phyloP scores from a whole-genome alignment of 306 rosid genomes.

The Leucaena leucocephala region DNA sequence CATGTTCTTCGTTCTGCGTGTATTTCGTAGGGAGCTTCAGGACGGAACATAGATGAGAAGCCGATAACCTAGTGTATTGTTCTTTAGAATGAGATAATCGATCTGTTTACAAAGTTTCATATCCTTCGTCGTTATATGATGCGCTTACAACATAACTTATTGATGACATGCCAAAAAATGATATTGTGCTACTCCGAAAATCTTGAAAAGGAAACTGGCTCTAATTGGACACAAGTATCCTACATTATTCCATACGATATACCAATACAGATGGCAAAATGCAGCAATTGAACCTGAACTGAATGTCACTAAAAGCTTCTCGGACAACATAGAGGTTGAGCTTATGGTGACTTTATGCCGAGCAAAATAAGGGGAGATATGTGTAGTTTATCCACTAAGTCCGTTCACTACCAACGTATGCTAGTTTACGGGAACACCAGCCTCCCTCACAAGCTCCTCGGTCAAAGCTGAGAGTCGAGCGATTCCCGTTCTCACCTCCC shows the following conservation, averaged over 20 bases:
- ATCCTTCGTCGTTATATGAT: background rate
- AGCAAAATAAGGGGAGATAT: background rate
- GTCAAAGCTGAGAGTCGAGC: conserved; percentile 69
- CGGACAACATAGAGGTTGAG: conserved; percentile 7
- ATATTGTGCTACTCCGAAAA: background rate
- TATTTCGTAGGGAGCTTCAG: background rate
- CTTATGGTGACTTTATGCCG: conserved; percentile 17
- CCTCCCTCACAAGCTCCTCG: conserved; percentile 72
- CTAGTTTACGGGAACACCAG: conserved; percentile 57
- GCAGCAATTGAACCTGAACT: background rate
- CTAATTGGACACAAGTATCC: background rate
- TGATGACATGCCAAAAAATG: background rate
- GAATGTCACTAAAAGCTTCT: background rate
- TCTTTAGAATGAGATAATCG: background rate
- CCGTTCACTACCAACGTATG: conserved; percentile 10
- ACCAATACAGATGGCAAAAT: background rate
- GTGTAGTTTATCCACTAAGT: background rate
- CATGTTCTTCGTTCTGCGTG: too few species aligned
- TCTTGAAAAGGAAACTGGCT: background rate
- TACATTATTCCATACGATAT: background rate
- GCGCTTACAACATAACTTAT: background rate
- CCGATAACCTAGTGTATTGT: background rate
- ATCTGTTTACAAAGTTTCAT: background rate
- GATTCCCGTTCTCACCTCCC: conserved; percentile 59
- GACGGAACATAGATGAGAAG: conserved; percentile 1